Percentiles rank a stretch among this genome's conserved stretches.
phyloP scores from a whole-genome alignment of 768 basidiomycete species.

The Agaricus bisporus region DNA sequence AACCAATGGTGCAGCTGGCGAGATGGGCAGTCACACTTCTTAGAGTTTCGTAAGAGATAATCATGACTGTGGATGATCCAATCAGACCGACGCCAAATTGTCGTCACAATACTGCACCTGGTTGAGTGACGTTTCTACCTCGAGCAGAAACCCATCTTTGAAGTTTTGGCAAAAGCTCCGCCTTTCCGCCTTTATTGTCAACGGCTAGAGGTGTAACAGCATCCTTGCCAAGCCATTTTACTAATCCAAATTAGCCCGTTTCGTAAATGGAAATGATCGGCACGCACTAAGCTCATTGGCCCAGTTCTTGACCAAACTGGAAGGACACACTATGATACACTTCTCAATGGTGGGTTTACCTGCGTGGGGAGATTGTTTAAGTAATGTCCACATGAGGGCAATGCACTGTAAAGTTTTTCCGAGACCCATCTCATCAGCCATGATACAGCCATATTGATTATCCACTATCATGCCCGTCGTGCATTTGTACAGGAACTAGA shows the following conservation, averaged over 20 bases:
- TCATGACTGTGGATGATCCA: constrained; percentile 70
- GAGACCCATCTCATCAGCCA: constrained; percentile 99
- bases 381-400: constrained; percentile 86
- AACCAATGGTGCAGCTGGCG: constrained; percentile 74
- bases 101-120: constrained; percentile 45
- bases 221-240: constrained; percentile 92
- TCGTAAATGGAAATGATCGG: neutral
- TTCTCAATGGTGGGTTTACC: constrained; percentile 91
- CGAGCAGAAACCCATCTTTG: constrained; percentile 84
- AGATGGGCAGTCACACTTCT: constrained; percentile 75
- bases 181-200: constrained; percentile 89
- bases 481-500: constrained; percentile 90
- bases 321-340: constrained; percentile 95
- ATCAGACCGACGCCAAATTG: neutral
- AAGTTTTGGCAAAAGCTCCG: constrained; percentile 72
- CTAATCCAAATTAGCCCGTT: constrained; percentile 31
- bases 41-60: constrained; percentile 96
- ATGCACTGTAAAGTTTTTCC: constrained; percentile 98
- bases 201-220: constrained; percentile 79
- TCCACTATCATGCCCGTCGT: constrained; percentile 90
- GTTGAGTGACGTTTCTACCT: constrained; percentile 87
- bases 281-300: constrained; percentile 88
- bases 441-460: constrained; percentile 92
- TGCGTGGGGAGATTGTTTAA: constrained; percentile 90
- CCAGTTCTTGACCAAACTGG: constrained; percentile 97